A percentile compares a stretch with the other conserved stretches of the same genome.
These are phyloP conservation scores for Incumbomyces lentus DNA, from an alignment of 2,329 filamentous ascomycete species.

Conservation along the genomic window DNA sequence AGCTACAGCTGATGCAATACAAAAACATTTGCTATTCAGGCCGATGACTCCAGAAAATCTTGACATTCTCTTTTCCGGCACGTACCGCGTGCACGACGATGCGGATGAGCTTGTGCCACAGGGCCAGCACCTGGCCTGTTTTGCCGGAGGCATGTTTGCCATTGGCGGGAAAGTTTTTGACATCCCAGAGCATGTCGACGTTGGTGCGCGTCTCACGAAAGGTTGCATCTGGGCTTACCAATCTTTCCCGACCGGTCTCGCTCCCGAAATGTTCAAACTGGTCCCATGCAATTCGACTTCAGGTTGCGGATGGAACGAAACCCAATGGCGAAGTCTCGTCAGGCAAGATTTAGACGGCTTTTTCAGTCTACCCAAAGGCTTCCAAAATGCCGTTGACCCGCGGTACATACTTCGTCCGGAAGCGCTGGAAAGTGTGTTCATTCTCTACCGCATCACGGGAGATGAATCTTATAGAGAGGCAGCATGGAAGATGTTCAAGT, in stretches of 20 bases:
- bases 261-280: conserved; percentile 40
- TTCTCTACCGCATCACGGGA: conserved; percentile 50
- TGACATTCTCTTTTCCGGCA: conserved; percentile 39
- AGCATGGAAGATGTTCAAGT: conserved; percentile 41
- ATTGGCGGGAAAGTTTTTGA: conserved; percentile 43
- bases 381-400: conserved; percentile 9
- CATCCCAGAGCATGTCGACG: conserved; percentile 37
- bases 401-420: conserved; percentile 48
- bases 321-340: conserved; percentile 42
- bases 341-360: conserved; percentile 11
- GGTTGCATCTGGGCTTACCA: conserved; percentile 49
- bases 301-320: conserved; percentile 44
- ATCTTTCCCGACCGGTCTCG: conserved; percentile 40
- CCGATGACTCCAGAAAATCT: conserved; percentile 37
- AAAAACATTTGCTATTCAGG: conserved; percentile 37
- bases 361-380: conserved; percentile 15
- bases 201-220: conserved; percentile 42
- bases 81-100: conserved; percentile 42
- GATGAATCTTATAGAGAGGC: conserved; percentile 37
- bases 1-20: conserved; percentile 30
- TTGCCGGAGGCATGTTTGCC: conserved; percentile 47
- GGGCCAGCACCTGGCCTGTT: conserved; percentile 44
- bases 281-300: conserved; percentile 33
- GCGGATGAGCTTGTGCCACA: conserved; percentile 32
- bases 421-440: conserved; percentile 50